Evolutionary conservation across 805 yeast species (phyloP).

Genomic region (Wickerhamomyces pijperi): DNA sequence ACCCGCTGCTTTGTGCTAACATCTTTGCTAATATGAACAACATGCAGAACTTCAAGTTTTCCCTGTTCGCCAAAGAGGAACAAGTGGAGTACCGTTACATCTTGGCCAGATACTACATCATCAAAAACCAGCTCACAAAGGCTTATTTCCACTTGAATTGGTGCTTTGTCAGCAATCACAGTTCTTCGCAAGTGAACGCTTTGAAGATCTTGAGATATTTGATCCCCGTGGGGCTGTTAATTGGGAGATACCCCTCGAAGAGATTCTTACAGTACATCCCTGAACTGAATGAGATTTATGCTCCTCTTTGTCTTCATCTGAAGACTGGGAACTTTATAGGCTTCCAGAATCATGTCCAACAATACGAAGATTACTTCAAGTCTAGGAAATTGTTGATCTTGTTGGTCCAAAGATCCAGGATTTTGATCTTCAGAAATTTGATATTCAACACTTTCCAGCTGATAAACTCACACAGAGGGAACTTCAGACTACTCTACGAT

Average conservation of each 20-base stretch:
- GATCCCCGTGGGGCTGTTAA: constrained; percentile 39
- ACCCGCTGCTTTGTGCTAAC: constrained; percentile 49
- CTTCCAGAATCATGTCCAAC: constrained; percentile 23
- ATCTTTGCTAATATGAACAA: constrained; percentile 51
- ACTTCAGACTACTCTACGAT: constrained; percentile 2
- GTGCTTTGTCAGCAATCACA: constrained; percentile 19
- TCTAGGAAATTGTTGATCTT: constrained; percentile 27
- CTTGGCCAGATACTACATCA: constrained; percentile 40
- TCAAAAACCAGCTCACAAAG: constrained; percentile 37
- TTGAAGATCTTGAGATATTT: constrained; percentile 31
- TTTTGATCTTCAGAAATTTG: constrained; percentile 36
- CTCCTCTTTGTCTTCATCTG: constrained; percentile 24
- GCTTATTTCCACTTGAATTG: constrained; percentile 38
- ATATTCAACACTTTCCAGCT: constrained; percentile 7
- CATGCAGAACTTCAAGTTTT: constrained; percentile 31
- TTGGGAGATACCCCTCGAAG: constrained; percentile 39
- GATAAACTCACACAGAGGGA: not conserved
- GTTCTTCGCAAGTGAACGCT: constrained; percentile 5
- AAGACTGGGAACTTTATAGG: constrained; percentile 30
- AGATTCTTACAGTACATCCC: constrained; percentile 13
- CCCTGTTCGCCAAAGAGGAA: constrained; percentile 30
- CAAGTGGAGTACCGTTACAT: constrained; percentile 42
- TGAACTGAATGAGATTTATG: constrained; percentile 24
- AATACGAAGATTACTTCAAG: constrained; percentile 28
- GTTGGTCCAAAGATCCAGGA: constrained; percentile 32